Evolutionary conservation across 176 grass and related monocot species (phyloP).

Genomic region (Echinochloa phyllopogon): DNA sequence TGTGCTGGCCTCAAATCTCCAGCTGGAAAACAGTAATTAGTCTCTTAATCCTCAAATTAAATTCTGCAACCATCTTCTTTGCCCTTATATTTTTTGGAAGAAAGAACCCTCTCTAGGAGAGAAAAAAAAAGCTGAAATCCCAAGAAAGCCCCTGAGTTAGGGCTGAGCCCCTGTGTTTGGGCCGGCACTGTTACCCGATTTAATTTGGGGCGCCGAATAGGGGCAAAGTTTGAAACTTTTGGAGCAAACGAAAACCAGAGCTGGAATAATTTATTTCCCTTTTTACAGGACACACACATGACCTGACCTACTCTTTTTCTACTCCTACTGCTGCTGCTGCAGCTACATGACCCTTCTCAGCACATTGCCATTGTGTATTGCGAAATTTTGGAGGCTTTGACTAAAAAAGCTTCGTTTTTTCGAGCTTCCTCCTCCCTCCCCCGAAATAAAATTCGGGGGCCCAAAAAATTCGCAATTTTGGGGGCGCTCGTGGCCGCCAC

Average conservation of each 20-base stretch:
- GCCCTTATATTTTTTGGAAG: neutral
- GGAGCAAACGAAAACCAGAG: slow-evolving; percentile 55
- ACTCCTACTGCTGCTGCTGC: slow-evolving; percentile 52
- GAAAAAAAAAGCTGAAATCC: slow-evolving; percentile 36
- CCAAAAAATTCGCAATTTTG: slow-evolving; percentile 38
- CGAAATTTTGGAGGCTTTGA: slow-evolving; percentile 60
- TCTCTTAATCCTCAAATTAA: slow-evolving; percentile 28
- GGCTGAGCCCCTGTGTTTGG: slow-evolving; percentile 40
- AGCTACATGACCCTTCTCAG: slow-evolving; percentile 23
- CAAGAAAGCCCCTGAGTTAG: slow-evolving; percentile 44
- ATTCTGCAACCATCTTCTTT: slow-evolving; percentile 12
- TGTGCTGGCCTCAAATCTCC: slow-evolving; percentile 37
- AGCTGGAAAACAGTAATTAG: slow-evolving; percentile 2
- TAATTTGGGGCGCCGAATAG: slow-evolving; percentile 43
- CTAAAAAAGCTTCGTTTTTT: slow-evolving; percentile 60
- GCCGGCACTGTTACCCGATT: slow-evolving; percentile 32
- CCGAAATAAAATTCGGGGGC: slow-evolving; percentile 50
- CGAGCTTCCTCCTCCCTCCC: slow-evolving; percentile 37
- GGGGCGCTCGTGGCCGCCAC: slow-evolving; percentile 42
- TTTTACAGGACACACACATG: slow-evolving; percentile 65
- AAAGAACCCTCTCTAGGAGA: neutral
- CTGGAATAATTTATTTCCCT: slow-evolving; percentile 57
- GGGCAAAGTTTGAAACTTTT: slow-evolving; percentile 73
- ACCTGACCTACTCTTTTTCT: slow-evolving; percentile 86
- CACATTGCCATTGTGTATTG: slow-evolving; percentile 62